Percentiles rank a stretch among this genome's conserved stretches.
These are phyloP conservation scores for Rubroboletus pulcherrimus DNA, from an alignment of 768 basidiomycete species.

Conservation along the genomic window DNA sequence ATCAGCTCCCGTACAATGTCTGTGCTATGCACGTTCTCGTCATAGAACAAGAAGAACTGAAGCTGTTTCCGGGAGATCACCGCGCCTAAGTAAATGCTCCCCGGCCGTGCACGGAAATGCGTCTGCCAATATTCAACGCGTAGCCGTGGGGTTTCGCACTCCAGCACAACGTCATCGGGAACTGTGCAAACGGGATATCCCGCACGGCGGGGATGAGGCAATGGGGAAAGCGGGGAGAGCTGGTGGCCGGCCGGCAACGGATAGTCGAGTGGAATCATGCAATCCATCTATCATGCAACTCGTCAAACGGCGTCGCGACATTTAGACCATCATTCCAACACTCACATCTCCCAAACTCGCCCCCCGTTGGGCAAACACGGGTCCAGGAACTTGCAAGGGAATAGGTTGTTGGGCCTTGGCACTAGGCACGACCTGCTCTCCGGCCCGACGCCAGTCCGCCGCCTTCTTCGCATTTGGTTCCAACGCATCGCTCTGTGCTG, in stretches of 20 bases:
- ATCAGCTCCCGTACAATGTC: conserved; percentile 41
- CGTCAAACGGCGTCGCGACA: neutral
- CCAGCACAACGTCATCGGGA: neutral
- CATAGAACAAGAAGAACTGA: conserved; percentile 35
- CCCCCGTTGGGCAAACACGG: conserved; percentile 18
- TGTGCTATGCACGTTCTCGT: conserved; percentile 41
- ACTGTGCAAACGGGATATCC: neutral
- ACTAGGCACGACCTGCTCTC: neutral
- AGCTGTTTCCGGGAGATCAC: conserved; percentile 34
- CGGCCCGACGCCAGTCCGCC: neutral
- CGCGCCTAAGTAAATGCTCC: conserved; percentile 41
- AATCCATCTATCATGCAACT: neutral
- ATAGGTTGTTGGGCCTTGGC: neutral
- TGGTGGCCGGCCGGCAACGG: neutral
- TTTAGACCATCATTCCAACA: neutral
- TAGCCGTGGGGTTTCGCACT: neutral
- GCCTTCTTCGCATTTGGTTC: neutral
- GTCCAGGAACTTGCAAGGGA: conserved; percentile 6
- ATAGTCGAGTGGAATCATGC: conserved; percentile 3
- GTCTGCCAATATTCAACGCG: conserved; percentile 7
- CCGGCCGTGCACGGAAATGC: conserved; percentile 34
- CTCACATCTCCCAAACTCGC: conserved; percentile 10
- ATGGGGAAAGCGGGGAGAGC: neutral
- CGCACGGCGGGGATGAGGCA: neutral
- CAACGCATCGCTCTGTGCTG: neutral